A percentile compares a stretch with the other conserved stretches of the same genome.
phyloP scores from a whole-genome alignment of 768 basidiomycete species.

The Podaxis mareebaensis region DNA sequence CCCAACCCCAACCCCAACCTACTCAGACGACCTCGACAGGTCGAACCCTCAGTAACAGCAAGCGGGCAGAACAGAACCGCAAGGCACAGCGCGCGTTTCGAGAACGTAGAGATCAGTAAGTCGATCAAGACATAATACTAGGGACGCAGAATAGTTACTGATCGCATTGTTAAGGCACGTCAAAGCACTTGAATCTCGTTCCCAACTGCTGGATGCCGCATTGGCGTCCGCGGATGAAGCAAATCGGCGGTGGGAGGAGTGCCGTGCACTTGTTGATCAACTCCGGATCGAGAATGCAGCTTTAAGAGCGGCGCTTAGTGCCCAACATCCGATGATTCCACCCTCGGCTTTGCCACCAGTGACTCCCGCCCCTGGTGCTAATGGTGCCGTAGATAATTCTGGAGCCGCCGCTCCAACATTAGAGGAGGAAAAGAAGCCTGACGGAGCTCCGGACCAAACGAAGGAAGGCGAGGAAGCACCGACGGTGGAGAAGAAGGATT shows the following conservation, averaged over 20 bases:
- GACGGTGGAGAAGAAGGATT: conserved; percentile 23
- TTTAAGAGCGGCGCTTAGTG: conserved; percentile 67
- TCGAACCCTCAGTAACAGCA: conserved; percentile 73
- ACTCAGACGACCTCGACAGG: conserved; percentile 30
- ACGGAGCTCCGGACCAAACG: conserved; percentile 28
- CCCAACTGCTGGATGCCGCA: conserved; percentile 82
- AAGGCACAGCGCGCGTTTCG: conserved; percentile 93
- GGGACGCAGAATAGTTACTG: conserved; percentile 3
- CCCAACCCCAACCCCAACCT: conserved; percentile 30
- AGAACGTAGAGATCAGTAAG: conserved; percentile 87
- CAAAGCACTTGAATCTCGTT: conserved; percentile 83
- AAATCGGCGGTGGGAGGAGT: conserved; percentile 88
- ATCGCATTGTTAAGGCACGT: conserved; percentile 58
- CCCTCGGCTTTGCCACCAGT: conserved; percentile 18
- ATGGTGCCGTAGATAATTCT: background rate
- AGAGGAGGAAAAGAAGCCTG: conserved; percentile 30
- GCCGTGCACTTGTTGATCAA: conserved; percentile 86
- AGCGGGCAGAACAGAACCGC: conserved; percentile 92
- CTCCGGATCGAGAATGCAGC: conserved; percentile 83
- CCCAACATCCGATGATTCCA: conserved; percentile 42
- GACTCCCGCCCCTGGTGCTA: conserved; percentile 9
- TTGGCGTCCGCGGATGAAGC: conserved; percentile 87
- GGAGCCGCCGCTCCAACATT: background rate
- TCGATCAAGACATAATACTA: conserved; percentile 20
- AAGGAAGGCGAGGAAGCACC: conserved; percentile 26